These are phyloP conservation scores for Scleroderma citrinum DNA, from an alignment of 768 basidiomycete genomes.

Conservation along the genomic window DNA sequence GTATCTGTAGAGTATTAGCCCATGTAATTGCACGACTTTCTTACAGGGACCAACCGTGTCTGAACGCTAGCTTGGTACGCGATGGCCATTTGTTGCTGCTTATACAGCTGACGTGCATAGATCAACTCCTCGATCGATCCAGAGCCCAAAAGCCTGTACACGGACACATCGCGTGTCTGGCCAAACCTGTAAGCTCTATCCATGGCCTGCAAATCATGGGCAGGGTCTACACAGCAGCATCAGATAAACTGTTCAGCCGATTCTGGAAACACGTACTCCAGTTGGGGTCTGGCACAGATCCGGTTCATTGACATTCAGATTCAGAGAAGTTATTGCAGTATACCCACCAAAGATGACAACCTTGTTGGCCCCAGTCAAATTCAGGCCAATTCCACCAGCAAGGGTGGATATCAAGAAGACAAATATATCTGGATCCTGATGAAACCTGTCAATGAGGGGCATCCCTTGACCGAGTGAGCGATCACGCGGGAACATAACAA, in stretches of 20 bases:
- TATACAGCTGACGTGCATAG: slow-evolving; percentile 86
- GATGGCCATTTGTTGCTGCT: slow-evolving; percentile 92
- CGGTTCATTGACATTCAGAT: neutral
- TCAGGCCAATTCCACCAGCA: slow-evolving; percentile 88
- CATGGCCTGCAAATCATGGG: slow-evolving; percentile 92
- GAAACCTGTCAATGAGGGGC: slow-evolving; percentile 81
- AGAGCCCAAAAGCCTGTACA: slow-evolving; percentile 78
- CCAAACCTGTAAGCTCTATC: slow-evolving; percentile 84
- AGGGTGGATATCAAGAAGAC: slow-evolving; percentile 87
- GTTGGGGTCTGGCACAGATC: slow-evolving; percentile 61
- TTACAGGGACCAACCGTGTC: slow-evolving; percentile 48
- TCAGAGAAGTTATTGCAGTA: neutral
- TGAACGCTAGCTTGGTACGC: slow-evolving; percentile 81
- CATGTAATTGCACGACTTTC: neutral
- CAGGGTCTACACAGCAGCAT: slow-evolving; percentile 62
- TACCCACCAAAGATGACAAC: slow-evolving; percentile 81
- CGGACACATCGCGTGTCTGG: slow-evolving; percentile 78
- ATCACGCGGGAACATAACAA: neutral
- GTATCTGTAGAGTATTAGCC: slow-evolving; percentile 39
- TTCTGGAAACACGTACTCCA: slow-evolving; percentile 65
- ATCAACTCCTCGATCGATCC: slow-evolving; percentile 87
- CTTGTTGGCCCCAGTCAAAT: slow-evolving; percentile 88
- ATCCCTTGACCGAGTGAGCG: slow-evolving; percentile 48
- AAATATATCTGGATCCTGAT: slow-evolving; percentile 64
- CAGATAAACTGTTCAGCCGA: neutral